These are phyloP conservation scores for Irpex sp. DNA, from an alignment of 1,284 basidiomycete genomes.

Conservation along the genomic window DNA sequence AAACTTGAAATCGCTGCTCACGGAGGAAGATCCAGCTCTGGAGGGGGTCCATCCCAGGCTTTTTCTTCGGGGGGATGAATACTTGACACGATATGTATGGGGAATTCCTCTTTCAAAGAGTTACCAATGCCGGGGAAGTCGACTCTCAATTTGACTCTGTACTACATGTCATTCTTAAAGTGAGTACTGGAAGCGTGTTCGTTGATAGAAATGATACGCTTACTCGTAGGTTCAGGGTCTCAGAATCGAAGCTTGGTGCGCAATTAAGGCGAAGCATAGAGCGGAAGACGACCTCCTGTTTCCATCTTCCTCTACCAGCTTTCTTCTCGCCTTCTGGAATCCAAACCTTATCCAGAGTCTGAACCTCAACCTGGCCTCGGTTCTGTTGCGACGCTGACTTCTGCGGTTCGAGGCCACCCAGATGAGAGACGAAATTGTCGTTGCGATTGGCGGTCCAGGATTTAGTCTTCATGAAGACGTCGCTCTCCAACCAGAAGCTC, in stretches of 20 bases:
- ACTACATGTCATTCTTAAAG: background rate
- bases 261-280: conserved; percentile 8
- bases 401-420: background rate
- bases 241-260: background rate
- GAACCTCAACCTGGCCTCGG: background rate
- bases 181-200: background rate
- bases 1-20: background rate
- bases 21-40: conserved; percentile 6
- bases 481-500: background rate
- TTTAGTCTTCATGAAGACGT: background rate
- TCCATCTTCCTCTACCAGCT: conserved; percentile 13
- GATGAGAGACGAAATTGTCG: background rate
- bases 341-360: conserved; percentile 13
- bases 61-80: conserved; percentile 1
- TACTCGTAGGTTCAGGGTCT: background rate
- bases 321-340: conserved; percentile 7
- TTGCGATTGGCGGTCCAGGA: background rate
- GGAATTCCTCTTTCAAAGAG: background rate
- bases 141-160: background rate
- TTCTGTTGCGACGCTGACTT: background rate
- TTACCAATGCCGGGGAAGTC: conserved; percentile 8
- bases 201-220: background rate
- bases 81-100: conserved; percentile 4
- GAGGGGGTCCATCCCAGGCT: conserved; percentile 7
- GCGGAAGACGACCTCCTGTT: conserved; percentile 11